phyloP scores from a whole-genome alignment of 75 land plant species.

The Azolla pinnata region DNA sequence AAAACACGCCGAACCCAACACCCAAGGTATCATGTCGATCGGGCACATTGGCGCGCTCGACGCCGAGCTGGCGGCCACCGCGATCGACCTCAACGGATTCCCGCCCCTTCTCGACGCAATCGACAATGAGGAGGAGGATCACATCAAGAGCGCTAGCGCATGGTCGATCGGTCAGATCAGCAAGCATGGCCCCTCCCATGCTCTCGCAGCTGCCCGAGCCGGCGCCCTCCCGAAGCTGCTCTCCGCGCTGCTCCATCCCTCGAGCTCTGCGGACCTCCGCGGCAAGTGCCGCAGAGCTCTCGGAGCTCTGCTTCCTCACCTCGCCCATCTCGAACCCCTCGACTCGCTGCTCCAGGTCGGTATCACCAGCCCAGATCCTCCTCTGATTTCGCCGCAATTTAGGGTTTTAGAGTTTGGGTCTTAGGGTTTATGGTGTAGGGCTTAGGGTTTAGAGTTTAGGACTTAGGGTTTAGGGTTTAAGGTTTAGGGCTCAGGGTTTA shows the following conservation, averaged over 20 bases:
- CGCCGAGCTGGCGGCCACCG: constrained; percentile 7
- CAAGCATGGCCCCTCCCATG: constrained; percentile 20
- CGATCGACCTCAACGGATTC: constrained; percentile 15
- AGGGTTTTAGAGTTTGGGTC: no score
- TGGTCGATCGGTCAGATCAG: constrained; percentile 34
- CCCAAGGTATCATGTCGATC: constrained; percentile 27
- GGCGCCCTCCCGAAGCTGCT: constrained; percentile 22
- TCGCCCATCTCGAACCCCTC: constrained; percentile 18
- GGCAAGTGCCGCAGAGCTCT: constrained; percentile 19
- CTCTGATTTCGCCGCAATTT: no score
- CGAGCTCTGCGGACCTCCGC: constrained; percentile 24
- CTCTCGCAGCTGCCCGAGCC: constrained; percentile 17
- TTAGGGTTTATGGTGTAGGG: no score
- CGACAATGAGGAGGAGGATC: constrained; percentile 21
- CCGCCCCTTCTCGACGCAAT: constrained; percentile 18
- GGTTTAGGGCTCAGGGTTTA: no score
- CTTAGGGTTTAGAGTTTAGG: no score
- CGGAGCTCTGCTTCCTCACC: constrained; percentile 5
- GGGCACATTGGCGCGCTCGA: constrained; percentile 27
- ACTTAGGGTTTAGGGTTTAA: no score
- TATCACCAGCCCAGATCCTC: no score
- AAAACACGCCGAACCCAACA: neutral
- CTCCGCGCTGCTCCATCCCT: constrained; percentile 8
- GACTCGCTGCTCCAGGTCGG: constrained; percentile 26
- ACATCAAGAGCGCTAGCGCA: constrained; percentile 27